Percentiles rank a stretch among this genome's conserved stretches.
phyloP scores from a whole-genome alignment of 148 eudicot species.

The Silene latifolia region DNA sequence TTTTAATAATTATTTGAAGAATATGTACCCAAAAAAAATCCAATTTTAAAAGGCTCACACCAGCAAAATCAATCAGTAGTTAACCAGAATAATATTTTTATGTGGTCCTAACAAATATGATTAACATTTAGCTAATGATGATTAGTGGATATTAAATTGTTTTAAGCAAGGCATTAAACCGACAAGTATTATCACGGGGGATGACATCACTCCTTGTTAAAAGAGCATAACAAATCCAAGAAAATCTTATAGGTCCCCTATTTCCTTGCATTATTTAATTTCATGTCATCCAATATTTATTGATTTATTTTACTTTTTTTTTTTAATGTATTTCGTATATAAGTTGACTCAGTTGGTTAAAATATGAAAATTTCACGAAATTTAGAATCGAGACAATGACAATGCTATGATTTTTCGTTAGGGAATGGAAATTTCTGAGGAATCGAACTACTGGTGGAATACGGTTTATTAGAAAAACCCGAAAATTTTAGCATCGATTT shows the following conservation, averaged over 20 bases:
- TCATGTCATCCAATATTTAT: too few species aligned
- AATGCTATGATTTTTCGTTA: too few species aligned
- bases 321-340: too few species aligned
- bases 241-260: conserved; percentile 22
- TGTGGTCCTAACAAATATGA: not conserved
- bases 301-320: too few species aligned
- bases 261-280: not conserved
- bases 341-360: too few species aligned
- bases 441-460: too few species aligned
- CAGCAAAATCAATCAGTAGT: not conserved
- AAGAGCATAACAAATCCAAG: conserved; percentile 23
- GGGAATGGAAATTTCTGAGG: too few species aligned
- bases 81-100: not conserved
- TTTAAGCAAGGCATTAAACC: conserved; percentile 17
- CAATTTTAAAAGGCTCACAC: not conserved
- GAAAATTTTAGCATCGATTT: too few species aligned
- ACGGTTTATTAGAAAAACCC: too few species aligned
- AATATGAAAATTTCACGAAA: too few species aligned
- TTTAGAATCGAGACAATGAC: too few species aligned
- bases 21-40: not conserved
- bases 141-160: conserved; percentile 8
- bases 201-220: conserved; percentile 20
- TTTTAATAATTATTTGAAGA: not conserved
- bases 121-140: not conserved
- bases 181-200: conserved; percentile 34